Evolutionary conservation across 2,329 filamentous ascomycete genomes (phyloP), one percentile per base, ranked within the genome.

Genomic region (Botrytis pseudocinerea): DNA sequence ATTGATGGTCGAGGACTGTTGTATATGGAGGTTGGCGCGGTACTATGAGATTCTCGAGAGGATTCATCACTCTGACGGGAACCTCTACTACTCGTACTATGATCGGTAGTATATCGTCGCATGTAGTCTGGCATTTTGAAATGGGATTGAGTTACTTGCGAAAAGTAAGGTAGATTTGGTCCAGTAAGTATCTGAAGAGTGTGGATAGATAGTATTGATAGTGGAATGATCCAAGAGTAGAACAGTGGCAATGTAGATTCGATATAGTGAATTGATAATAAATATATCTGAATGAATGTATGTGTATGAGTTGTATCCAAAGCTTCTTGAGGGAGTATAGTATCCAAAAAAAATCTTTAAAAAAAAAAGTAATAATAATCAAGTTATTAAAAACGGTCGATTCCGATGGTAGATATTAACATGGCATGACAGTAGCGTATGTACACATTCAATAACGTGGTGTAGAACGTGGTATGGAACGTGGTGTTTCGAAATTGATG

Each of bases 11-110:
- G 75, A 2, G 83, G 82, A 74, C 83, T 85, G 63, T 82, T 82
- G 74, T 83, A 82, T 48, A 84, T 74, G 40, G 85, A 87, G 1
- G 85, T 86, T 12, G 84, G 83, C 20, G 84, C 83, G 40, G 86
- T 87, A 76, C 84, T 86, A 69, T 82, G 81, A 16, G 85, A 86
- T 68, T 82, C 75, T 66, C 84, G 84, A 28, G 84, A 73, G 18
- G 71, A 85, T 61, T 85, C 84, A 74, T 83, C 81, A 77, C 85
- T 86, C 74, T 81, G 81, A 69, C 81, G 81, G 22, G 83, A 85
- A 74, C 81, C 81, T 65, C 80, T 81, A 74, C 82, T 83, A 72
- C 81, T 83, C 73, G 82, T 81, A 69, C 76, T 77, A 32, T 73
- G 65, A 62, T 75, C 74, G 64, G 76, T 79, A 40, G 77, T 75